A percentile compares a stretch with the other conserved stretches of the same genome.
Conservation (phyloP, 345 rosid species). For the Mangifera indica region DNA sequence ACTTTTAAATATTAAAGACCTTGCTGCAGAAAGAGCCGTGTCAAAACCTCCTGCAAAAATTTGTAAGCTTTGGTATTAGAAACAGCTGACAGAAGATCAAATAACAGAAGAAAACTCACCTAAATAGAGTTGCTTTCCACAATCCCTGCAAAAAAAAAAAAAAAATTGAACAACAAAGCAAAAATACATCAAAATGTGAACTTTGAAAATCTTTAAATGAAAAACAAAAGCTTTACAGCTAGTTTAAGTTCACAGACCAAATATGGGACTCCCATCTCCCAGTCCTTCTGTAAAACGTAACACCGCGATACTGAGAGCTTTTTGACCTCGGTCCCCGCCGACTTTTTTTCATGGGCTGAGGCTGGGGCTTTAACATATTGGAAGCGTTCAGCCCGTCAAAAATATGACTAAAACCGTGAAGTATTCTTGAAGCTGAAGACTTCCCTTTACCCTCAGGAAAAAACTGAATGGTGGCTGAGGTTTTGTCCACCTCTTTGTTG, state of each 20-base stretch:
- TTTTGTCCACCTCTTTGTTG: slow-evolving; percentile 5
- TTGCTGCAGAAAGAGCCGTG: slow-evolving; percentile 85
- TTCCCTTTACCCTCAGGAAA: slow-evolving; percentile 29
- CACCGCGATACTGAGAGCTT: slow-evolving; percentile 79
- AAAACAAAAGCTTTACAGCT: neutral
- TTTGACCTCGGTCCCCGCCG: slow-evolving; percentile 76
- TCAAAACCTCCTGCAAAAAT: slow-evolving; percentile 74
- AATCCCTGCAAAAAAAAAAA: slow-evolving; percentile 55
- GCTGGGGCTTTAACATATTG: neutral
- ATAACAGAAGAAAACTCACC: slow-evolving; percentile 34
- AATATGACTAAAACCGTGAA: no score
- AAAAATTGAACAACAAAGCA: neutral
- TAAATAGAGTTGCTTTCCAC: slow-evolving; percentile 82
- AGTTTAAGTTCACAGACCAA: slow-evolving; percentile 37
- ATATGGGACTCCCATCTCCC: slow-evolving; percentile 90
- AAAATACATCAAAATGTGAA: neutral
- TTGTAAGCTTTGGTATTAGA: neutral
- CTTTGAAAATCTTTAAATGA: neutral
- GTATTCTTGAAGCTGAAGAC: no score
- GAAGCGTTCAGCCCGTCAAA: no score
- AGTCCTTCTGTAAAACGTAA: slow-evolving; percentile 71
- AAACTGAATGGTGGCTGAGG: slow-evolving; percentile 37
- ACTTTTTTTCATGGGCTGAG: slow-evolving; percentile 52
- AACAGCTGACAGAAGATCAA: neutral
- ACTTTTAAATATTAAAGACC: slow-evolving; percentile 34